These are phyloP conservation scores for Lachnellula suecica DNA, from an alignment of 2,329 filamentous ascomycete species.

Conservation along the genomic window DNA sequence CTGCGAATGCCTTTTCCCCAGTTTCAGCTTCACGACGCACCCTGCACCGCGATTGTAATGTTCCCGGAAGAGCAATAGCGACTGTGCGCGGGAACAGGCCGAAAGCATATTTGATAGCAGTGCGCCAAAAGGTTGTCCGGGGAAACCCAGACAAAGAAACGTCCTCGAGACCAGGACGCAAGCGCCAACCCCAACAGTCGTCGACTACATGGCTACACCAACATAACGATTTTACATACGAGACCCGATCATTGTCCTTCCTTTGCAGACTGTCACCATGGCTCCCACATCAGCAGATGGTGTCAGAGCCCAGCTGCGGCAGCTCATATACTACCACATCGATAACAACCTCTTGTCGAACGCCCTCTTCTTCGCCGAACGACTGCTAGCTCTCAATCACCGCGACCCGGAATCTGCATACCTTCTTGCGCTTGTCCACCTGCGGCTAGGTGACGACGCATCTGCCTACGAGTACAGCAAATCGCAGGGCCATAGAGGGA, in stretches of 20 bases:
- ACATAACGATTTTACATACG: slow-evolving; percentile 20
- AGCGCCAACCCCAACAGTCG: slow-evolving; percentile 11
- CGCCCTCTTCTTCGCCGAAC: slow-evolving; percentile 89
- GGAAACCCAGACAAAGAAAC: background rate
- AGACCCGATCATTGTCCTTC: slow-evolving; percentile 12
- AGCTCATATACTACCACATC: slow-evolving; percentile 68
- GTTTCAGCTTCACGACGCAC: background rate
- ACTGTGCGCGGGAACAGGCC: slow-evolving; percentile 12
- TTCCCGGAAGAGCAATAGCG: slow-evolving; percentile 16
- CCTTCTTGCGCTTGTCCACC: slow-evolving; percentile 80
- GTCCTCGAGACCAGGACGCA: slow-evolving; percentile 7
- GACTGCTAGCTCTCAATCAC: slow-evolving; percentile 80
- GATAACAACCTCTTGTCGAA: slow-evolving; percentile 90
- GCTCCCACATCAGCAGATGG: slow-evolving; percentile 29
- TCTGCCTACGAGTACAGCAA: slow-evolving; percentile 85
- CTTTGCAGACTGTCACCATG: slow-evolving; percentile 25
- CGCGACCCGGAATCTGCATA: slow-evolving; percentile 79
- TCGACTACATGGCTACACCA: slow-evolving; percentile 30
- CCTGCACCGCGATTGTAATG: slow-evolving; percentile 22
- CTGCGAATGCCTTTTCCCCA: slow-evolving; percentile 3
- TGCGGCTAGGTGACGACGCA: slow-evolving; percentile 78
- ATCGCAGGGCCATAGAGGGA: slow-evolving; percentile 65
- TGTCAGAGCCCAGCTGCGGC: slow-evolving; percentile 44
- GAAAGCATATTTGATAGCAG: slow-evolving; percentile 2
- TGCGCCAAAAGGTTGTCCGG: slow-evolving; percentile 4